Base-by-base conservation (phyloP, 345 rosid species). In the Dovyalis caffra region DNA sequence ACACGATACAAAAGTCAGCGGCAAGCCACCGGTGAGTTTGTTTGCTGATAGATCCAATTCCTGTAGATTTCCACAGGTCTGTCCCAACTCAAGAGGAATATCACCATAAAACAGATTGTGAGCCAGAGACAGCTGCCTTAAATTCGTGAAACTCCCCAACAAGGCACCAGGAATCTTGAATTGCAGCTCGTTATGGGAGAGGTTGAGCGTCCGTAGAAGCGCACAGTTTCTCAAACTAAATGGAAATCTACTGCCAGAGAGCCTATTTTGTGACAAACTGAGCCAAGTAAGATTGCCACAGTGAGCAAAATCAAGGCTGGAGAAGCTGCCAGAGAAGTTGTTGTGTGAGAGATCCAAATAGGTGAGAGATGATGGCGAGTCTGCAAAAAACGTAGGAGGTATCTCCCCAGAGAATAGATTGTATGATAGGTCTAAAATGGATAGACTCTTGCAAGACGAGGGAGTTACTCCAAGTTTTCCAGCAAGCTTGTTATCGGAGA, bases 41-140 rank as follows among this genome's bases (percentile, higher is more conserved):
- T 94, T 94, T 31, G 43, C 78, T 37, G 98, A 94, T 76, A 94
- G 88, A 81, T 94, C 97, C 68, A 94, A 81, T 69, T 79, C 88
- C 77, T 78, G 74, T 28, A 94, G 81, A 29, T 83, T 88, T 73
- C 78, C 80, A 76, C 97, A 92, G 67, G 85, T 80, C 74, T 21
- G 71, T 45, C 88, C 91, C 77, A 94, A 83, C 80, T 91, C 93
- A 32, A 84, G 76, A 66, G 95, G 98, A 51, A 94, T 92, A 53
- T 78, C 85, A 64, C 95, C 97, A 20, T 69, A 57, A 34, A 94
- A 79, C 56, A 69, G 84, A 81, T 92, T 94, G 72, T 84, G 85
- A 6, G 92, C 85, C 5, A 94, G 77, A 68, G 88, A 87, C 45
- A 94, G 85, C 38, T 70, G 81, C 73, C 80, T 90, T 76, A 94